Percentiles rank a stretch among this genome's conserved stretches.
These are phyloP conservation scores for Zygoascus sp. DNA, from an alignment of 1,139 yeast species.

Conservation along the genomic window DNA sequence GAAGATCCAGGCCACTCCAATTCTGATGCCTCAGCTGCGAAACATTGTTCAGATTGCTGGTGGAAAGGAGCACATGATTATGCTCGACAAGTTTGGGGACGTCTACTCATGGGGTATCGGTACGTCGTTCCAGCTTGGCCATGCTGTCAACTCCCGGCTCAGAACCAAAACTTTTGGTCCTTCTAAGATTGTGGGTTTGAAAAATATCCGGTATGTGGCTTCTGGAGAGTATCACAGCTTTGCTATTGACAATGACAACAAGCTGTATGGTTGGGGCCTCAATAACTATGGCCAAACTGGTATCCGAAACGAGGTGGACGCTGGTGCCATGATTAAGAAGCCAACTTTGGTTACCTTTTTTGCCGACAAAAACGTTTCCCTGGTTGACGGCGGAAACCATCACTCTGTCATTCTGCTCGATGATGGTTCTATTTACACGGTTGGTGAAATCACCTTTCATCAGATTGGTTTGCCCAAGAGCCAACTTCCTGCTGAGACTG, in stretches of 20 bases:
- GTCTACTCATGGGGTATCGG: conserved; percentile 98
- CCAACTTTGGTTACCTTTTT: conserved; percentile 70
- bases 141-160: conserved; percentile 38
- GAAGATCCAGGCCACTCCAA: conserved; percentile 62
- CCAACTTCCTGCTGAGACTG: conserved; percentile 63
- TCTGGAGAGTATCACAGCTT: conserved; percentile 96
- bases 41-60: conserved; percentile 81
- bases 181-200: conserved; percentile 40
- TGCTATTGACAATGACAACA: conserved; percentile 72
- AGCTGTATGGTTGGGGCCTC: conserved; percentile 86
- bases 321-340: conserved; percentile 60
- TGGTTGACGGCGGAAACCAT: conserved; percentile 90
- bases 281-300: conserved; percentile 98
- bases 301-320: conserved; percentile 63
- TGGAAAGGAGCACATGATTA: conserved; percentile 89
- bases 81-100: conserved; percentile 76
- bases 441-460: conserved; percentile 92
- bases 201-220: conserved; percentile 69
- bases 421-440: conserved; percentile 69
- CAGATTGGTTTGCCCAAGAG: conserved; percentile 76
- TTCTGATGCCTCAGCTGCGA: conserved; percentile 55
- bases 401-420: conserved; percentile 74
- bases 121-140: conserved; percentile 85
- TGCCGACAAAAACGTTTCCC: conserved; percentile 43
- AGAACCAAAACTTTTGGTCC: conserved; percentile 36